Base-by-base conservation (phyloP, 2,329 filamentous ascomycete genomes). In the Coniosporium tulheliwenetii region DNA sequence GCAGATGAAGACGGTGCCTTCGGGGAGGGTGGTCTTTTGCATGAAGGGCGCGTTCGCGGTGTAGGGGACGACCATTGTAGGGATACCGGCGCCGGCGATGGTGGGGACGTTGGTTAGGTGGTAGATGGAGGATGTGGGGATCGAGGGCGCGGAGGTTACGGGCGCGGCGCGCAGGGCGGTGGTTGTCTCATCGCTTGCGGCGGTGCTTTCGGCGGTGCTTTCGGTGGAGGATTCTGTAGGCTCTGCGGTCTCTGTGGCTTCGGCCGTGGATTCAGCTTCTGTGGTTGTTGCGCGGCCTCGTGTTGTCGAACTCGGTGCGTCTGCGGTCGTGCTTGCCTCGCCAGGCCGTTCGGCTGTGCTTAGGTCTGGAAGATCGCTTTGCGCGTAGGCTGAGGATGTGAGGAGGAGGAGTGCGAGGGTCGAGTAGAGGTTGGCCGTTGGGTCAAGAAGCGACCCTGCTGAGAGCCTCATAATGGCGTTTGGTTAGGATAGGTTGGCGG, bases 1-100 rank as follows among this genome's bases (percentile, higher is more conserved):
- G 15, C 79, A 81, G 52, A 98, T 98, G 65, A 98, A 98, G 44
- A 98, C 81, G 3, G 89, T 95, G 41, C 91, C 91, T 53, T 96
- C 83, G 2, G 91, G 91, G 9, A 87, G 69, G 40, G 64, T 79
- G 1, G 86, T 93, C 52, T 80, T 78, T 55, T 87, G 80, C 85
- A 96, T 94, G 57, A 85, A 98, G 12, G 89, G 86, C 5, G 91
- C 91, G 53, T 81, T 75, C 33, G 74, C 70, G 2, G 84, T 94
- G 19, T 86, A 82, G 7, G 91, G 91, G 2, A 96, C 79, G 19
- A 77, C 73, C 3, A 85, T 70, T 1, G 81, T 64, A 5, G 87
- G 83, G 47, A 75, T 73, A 47, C 68, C 71, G 39, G 66, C 63
- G 47, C 71, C 73, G 7, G 69, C 64, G 37, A 78, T 62, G 32